Base-by-base conservation (phyloP, 2,329 filamentous ascomycete genomes). In the Laburnicola sp. region DNA sequence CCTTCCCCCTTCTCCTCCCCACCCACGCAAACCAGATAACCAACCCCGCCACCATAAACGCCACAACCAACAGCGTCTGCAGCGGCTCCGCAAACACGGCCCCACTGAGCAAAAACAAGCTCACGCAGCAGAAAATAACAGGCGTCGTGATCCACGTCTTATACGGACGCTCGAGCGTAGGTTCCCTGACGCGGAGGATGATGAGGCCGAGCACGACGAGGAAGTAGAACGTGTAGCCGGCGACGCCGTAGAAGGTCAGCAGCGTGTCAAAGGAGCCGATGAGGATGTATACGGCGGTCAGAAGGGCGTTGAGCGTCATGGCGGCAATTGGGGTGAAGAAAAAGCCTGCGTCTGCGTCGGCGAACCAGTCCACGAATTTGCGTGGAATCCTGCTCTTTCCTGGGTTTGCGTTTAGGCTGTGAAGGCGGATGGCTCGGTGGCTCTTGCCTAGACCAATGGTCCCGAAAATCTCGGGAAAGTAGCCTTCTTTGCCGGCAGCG, bases 41-140 rank as follows among this genome's bases (percentile, higher is more conserved):
- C 32, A 97, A 78, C 1, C 94, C 94, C 0, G 85, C 86, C 3
- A 87, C 78, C 53, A 97, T 89, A 65, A 97, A 99, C 0, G 78
- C 86, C 4, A 97, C 78, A 6, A 99, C 94, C 22, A 93, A 84
- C 23, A 96, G 70, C 0, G 93, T 96, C 79, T 99, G 92, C 45
- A 96, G 64, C 3, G 94, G 94, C 74, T 96, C 87, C 10, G 91
- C 88, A 68, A 99, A 94, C 10, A 97, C 86, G 3, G 92, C 91
- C 44, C 94, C 81, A 66, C 86, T 92, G 36, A 99, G 82, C 58
- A 99, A 74, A 69, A 99, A 99, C 58, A 99, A 74, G 70, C 90
- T 96, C 34, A 99, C 94, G 68, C 94, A 99, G 81, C 94, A 99
- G 72, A 99, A 99, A 50, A 97, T 93, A 59, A 99, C 93, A 8